phyloP scores from a whole-genome alignment of 345 rosid genomes.

The Lenwebbia sp. region DNA sequence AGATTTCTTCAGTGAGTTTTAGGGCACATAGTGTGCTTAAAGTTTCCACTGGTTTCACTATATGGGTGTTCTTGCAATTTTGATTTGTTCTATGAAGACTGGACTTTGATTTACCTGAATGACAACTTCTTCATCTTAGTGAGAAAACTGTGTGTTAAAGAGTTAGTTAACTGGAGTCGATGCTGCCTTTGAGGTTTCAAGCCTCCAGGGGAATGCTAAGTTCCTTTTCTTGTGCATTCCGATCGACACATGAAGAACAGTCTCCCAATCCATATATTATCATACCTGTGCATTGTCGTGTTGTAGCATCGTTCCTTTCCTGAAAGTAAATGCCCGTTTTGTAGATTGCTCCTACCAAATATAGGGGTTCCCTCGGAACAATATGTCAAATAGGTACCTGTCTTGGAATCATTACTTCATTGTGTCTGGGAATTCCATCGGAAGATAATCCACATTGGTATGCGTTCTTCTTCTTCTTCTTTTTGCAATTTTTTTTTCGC shows the following conservation, averaged over 20 bases:
- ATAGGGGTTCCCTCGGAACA: slow-evolving; percentile 64
- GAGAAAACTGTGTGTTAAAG: not conserved
- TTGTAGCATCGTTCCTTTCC: not conserved
- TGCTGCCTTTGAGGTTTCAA: not conserved
- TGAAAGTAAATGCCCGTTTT: not conserved
- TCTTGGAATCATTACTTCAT: slow-evolving; percentile 56
- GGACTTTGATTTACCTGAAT: not conserved
- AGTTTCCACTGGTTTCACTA: not conserved
- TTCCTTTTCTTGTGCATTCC: not conserved
- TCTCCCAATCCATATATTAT: not conserved
- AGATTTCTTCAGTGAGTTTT: not conserved
- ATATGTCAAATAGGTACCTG: slow-evolving; percentile 61
- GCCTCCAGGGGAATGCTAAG: not conserved
- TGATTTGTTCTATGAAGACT: not conserved
- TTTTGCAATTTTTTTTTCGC: not conserved
- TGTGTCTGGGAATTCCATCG: slow-evolving; percentile 48
- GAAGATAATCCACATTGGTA: slow-evolving; percentile 71
- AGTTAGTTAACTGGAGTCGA: not conserved
- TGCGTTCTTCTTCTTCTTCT: slow-evolving; percentile 8
- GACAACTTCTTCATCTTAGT: not conserved
- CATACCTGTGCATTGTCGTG: not conserved
- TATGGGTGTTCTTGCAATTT: not conserved
- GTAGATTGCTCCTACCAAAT: slow-evolving; percentile 72
- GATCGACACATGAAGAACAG: not conserved
- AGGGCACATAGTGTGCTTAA: not conserved